A percentile compares a stretch with the other conserved stretches of the same genome.
phyloP scores from a whole-genome alignment of 1,284 basidiomycete genomes.

The Ceratobasidium sp. region DNA sequence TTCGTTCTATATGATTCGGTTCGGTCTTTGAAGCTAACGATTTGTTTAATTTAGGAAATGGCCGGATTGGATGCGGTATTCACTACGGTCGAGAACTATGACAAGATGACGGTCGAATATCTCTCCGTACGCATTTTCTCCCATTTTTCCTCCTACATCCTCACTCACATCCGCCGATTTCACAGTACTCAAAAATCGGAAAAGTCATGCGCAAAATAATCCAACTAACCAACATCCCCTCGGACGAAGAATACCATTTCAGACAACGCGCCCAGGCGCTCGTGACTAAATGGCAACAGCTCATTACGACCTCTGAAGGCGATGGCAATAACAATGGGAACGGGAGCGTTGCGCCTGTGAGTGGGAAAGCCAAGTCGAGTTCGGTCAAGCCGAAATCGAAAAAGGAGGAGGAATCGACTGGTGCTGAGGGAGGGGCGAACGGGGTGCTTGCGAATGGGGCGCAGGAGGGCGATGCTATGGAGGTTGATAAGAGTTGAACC shows the following conservation, averaged over 20 bases:
- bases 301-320: conserved; percentile 34
- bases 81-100: conserved; percentile 83
- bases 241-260: conserved; percentile 89
- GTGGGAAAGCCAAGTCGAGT: neutral
- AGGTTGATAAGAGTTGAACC: conserved; percentile 25
- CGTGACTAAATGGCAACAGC: conserved; percentile 77
- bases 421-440: conserved; percentile 41
- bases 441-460: conserved; percentile 1
- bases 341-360: neutral
- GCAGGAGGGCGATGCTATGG: conserved; percentile 22
- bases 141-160: conserved; percentile 36
- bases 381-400: conserved; percentile 18
- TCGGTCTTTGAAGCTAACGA: conserved; percentile 17
- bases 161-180: neutral
- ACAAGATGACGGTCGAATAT: conserved; percentile 85
- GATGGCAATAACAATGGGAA: neutral
- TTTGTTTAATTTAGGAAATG: conserved; percentile 70
- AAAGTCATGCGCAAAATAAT: conserved; percentile 98
- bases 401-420: conserved; percentile 42
- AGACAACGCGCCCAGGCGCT: conserved; percentile 77
- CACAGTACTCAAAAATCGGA: conserved; percentile 92
- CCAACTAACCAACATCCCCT: conserved; percentile 74
- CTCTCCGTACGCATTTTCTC: conserved; percentile 65
- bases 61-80: conserved; percentile 79
- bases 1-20: conserved; percentile 26